Percentiles rank a stretch among this genome's conserved stretches.
phyloP scores from a whole-genome alignment of 139 green algal genomes.

The Haematococcus lacustris region DNA sequence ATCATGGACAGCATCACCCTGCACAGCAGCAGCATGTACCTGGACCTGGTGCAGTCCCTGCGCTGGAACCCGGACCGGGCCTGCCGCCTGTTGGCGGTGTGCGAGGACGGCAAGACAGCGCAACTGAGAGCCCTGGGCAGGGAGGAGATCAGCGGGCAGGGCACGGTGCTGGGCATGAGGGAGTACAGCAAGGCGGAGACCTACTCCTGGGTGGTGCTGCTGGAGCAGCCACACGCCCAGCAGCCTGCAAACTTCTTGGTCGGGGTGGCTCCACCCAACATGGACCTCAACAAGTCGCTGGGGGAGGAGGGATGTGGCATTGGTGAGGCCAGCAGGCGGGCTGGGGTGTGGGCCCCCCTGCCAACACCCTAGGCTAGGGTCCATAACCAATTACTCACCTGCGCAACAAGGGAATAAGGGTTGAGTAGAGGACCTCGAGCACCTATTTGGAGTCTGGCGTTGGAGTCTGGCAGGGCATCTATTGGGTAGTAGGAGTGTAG shows the following conservation, averaged over 20 bases:
- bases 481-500: too few species aligned
- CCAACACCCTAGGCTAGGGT: too few species aligned
- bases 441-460: too few species aligned
- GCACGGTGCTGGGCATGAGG: slow-evolving; percentile 46
- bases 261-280: slow-evolving; percentile 43
- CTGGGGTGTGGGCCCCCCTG: too few species aligned
- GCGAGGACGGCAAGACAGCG: slow-evolving; percentile 15
- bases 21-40: slow-evolving; percentile 52
- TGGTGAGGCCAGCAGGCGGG: too few species aligned
- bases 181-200: slow-evolving; percentile 37
- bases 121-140: slow-evolving; percentile 1
- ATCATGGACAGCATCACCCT: slow-evolving; percentile 64
- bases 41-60: slow-evolving; percentile 47
- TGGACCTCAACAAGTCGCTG: slow-evolving; percentile 45
- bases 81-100: slow-evolving; percentile 18
- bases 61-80: slow-evolving; percentile 42
- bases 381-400: too few species aligned
- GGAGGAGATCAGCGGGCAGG: slow-evolving; percentile 40
- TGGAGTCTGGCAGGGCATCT: too few species aligned
- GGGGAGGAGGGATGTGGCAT: slow-evolving; percentile 52
- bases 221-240: slow-evolving; percentile 19
- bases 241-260: slow-evolving; percentile 50
- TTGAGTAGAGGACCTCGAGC: too few species aligned
- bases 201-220: slow-evolving; percentile 45
- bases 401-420: too few species aligned